Base-by-base conservation (phyloP, 352 stramenopile species). In the Phytophthora parvispora region DNA sequence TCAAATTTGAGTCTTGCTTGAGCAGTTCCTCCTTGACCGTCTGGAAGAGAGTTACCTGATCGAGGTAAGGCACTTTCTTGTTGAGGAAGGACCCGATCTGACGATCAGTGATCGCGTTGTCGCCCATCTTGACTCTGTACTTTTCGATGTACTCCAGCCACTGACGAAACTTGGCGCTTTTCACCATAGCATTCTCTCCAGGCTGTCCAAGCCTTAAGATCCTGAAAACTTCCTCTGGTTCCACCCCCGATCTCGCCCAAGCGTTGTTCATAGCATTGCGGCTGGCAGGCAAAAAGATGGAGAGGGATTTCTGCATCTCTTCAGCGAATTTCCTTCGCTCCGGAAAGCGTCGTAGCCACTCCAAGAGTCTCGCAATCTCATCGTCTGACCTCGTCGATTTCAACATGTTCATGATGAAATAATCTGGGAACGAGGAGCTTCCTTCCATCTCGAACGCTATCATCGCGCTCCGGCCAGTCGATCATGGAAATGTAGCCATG, bases 401-500 rank as follows among this genome's bases (percentile, higher is more conserved):
- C 32, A 38, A 13, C 32, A 18, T 38, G 32, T 38, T 38, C 32
- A 38, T 38, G 8, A 38, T 38, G 32, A 18, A 38, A 13, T 18
- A 38, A 18, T 38, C 32, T 3, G 32, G 32, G 32, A 16, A 38
- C 32, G 32, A 38, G 32, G 32, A 38, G 32, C 32, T 15, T 15
- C 32, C 32, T 38, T 38, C 32, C 32, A 9, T 18, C 32, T 38
- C n/a, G n/a, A n/a, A n/a, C n/a, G n/a, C n/a, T n/a, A n/a, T n/a
- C n/a, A n/a, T n/a, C n/a, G n/a, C n/a, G n/a, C n/a, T n/a, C 31
- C 15, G 31, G 1, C 31, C 31, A 36, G 15, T 36, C 31, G 25
- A 60, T 60, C 40, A 69, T 74, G 47, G 42, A 63, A 52, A 69
- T 76, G 68, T 76, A 64, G 63, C 67, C 59, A 80, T 80, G 10